These are phyloP conservation scores for Penicillium macrosclerotiorum DNA, from an alignment of 495 filamentous ascomycete genomes.

Conservation along the genomic window DNA sequence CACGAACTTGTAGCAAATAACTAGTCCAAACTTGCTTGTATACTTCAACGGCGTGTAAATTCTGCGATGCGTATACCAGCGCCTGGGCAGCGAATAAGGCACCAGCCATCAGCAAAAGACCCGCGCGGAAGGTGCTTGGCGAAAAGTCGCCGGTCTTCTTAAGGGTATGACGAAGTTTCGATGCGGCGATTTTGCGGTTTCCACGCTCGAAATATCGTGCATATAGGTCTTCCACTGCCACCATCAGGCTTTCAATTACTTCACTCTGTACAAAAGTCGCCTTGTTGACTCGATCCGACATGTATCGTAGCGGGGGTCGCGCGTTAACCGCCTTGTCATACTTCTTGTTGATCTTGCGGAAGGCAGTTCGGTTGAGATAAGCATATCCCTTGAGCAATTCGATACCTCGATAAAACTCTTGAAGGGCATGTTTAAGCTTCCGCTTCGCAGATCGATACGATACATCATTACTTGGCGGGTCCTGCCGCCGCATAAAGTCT, in stretches of 20 bases:
- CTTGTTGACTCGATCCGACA: slow-evolving; percentile 89
- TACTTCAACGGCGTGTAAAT: slow-evolving; percentile 49
- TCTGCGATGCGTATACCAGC: slow-evolving; percentile 61
- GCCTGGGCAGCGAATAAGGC: slow-evolving; percentile 72
- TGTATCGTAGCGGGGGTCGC: slow-evolving; percentile 73
- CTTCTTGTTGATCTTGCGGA: slow-evolving; percentile 98
- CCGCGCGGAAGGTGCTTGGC: slow-evolving; percentile 72
- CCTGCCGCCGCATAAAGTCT: slow-evolving; percentile 63
- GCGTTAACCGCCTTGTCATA: slow-evolving; percentile 88
- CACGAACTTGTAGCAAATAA: slow-evolving; percentile 70
- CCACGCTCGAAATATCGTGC: slow-evolving; percentile 87
- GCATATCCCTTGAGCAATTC: slow-evolving; percentile 91
- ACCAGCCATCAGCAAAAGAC: slow-evolving; percentile 74
- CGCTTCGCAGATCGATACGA: slow-evolving; percentile 81
- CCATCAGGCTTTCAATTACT: slow-evolving; percentile 72
- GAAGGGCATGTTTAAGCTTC: slow-evolving; percentile 84
- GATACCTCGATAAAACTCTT: slow-evolving; percentile 88
- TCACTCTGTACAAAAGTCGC: slow-evolving; percentile 87
- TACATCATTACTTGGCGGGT: slow-evolving; percentile 53
- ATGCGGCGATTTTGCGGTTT: slow-evolving; percentile 84
- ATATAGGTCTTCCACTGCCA: slow-evolving; percentile 82
- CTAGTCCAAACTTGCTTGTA: slow-evolving; percentile 53
- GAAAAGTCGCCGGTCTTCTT: slow-evolving; percentile 67
- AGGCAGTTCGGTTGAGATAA: slow-evolving; percentile 83
- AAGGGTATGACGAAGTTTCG: slow-evolving; percentile 72